A percentile compares a stretch with the other conserved stretches of the same genome.
Evolutionary conservation across 306 rosid species (phyloP).

Genomic region (Inga leiocalycina): DNA sequence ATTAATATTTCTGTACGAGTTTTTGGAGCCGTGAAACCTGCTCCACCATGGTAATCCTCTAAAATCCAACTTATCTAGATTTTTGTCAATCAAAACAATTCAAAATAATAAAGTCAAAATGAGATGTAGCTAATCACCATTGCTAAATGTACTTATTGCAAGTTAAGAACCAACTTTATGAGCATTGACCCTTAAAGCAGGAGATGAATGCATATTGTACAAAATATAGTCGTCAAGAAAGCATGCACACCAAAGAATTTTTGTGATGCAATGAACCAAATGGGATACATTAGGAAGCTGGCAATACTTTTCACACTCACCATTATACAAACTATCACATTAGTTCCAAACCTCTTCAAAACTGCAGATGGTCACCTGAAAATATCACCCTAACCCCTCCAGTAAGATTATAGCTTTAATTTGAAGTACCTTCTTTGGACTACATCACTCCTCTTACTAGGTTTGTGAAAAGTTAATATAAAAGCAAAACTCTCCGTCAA

Average conservation of each 20-base stretch:
- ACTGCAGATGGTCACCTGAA: background rate
- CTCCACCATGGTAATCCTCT: too few species aligned
- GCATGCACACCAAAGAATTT: background rate
- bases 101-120: background rate
- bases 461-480: slow-evolving; percentile 14
- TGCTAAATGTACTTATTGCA: too few species aligned
- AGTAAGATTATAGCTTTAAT: background rate
- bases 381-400: background rate
- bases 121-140: background rate
- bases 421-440: background rate
- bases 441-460: background rate
- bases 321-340: background rate
- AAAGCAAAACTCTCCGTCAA: slow-evolving; percentile 17
- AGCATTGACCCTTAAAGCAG: background rate
- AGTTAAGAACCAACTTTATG: background rate
- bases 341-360: background rate
- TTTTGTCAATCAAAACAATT: background rate
- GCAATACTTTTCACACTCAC: background rate
- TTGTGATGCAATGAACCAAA: slow-evolving; percentile 15
- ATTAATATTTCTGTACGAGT: background rate
- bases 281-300: background rate
- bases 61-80: background rate
- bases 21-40: background rate
- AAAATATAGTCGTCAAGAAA: background rate
- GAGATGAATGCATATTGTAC: background rate